Evolutionary conservation across 306 rosid species (phyloP), one percentile per base, ranked within the genome.

Genomic region (Rosa multiflora): DNA sequence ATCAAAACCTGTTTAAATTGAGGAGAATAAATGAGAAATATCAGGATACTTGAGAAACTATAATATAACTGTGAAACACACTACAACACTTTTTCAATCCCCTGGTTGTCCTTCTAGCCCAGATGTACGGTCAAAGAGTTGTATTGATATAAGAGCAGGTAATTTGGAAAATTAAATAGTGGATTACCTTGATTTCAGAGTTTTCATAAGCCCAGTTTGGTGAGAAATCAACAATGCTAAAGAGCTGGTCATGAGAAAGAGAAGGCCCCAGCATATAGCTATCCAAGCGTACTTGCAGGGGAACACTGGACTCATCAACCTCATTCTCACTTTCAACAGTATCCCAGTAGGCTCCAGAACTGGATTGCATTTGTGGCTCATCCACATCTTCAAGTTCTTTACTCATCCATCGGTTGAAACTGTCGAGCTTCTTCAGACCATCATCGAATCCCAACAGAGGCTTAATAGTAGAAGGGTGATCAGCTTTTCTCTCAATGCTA

Each of bases 351-450:
- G 78, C 72, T 80, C 77, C 85, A 39, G 96, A 87, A 82, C 82
- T 83, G 76, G 92, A 85, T 71, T 85, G 93, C 75, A 76, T 85
- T 71, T 82, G 85, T 7, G 87, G 85, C 82, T 92, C 96, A 68
- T 84, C 80, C 67, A 94, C 89, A 75, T 92, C 98, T 75, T 87
- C 94, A 52, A 94, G 92, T 82, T 92, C 97, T 78, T 81, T 90
- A 77, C 85, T 87, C 93, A 92, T 89, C 97, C 97, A 94, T 87
- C 72, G 89, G 85, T 86, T 89, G 87, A 92, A 94, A 83, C 97
- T 94, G 83, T 92, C 96, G 40, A 82, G 86, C 87, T 90, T 94
- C 83, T 85, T 90, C 82, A 93, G 81, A 77, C 91, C 86, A 81
- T 86, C 92, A 61, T 77, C 72, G 12, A 69, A 49, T 56, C 86